Conservation (phyloP, 495 filamentous ascomycete species). For the Hypomontagnella monticulosa region DNA sequence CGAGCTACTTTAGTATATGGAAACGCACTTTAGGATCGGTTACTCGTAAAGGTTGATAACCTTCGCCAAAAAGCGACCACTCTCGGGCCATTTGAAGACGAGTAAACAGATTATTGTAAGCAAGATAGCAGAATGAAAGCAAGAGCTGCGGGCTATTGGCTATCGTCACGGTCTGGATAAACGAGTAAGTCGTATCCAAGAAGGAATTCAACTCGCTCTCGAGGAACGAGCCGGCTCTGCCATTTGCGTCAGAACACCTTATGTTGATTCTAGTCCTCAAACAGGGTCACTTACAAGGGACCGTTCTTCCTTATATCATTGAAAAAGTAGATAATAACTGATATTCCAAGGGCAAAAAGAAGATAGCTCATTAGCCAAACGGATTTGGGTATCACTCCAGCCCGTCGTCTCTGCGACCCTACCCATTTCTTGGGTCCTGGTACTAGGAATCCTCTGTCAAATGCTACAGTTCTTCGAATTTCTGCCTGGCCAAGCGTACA, state of each 20-base stretch:
- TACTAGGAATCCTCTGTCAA: neutral
- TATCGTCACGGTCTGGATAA: conserved; percentile 39
- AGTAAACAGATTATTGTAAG: conserved; percentile 40
- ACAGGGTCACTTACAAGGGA: conserved; percentile 10
- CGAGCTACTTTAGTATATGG: neutral
- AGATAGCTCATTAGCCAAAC: conserved; percentile 38
- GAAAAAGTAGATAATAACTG: conserved; percentile 11
- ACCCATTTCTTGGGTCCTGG: conserved; percentile 27
- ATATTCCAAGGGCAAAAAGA: conserved; percentile 25
- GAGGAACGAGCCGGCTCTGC: conserved; percentile 30
- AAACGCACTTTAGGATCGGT: conserved; percentile 48
- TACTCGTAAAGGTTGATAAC: conserved; percentile 57
- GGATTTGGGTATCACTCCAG: conserved; percentile 14
- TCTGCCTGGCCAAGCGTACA: conserved; percentile 41
- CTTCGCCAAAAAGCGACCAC: conserved; percentile 34
- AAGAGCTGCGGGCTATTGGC: conserved; percentile 57
- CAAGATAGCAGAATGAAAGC: conserved; percentile 55
- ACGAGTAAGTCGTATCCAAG: conserved; percentile 8
- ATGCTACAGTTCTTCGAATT: conserved; percentile 27
- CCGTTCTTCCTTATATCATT: neutral
- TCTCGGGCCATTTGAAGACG: conserved; percentile 39
- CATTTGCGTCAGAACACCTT: neutral
- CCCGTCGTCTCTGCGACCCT: neutral
- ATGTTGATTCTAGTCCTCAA: neutral
- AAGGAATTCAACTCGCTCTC: conserved; percentile 34